phyloP scores from a whole-genome alignment of 1,139 yeast genomes.

The Protomyces arabidopsidicola region DNA sequence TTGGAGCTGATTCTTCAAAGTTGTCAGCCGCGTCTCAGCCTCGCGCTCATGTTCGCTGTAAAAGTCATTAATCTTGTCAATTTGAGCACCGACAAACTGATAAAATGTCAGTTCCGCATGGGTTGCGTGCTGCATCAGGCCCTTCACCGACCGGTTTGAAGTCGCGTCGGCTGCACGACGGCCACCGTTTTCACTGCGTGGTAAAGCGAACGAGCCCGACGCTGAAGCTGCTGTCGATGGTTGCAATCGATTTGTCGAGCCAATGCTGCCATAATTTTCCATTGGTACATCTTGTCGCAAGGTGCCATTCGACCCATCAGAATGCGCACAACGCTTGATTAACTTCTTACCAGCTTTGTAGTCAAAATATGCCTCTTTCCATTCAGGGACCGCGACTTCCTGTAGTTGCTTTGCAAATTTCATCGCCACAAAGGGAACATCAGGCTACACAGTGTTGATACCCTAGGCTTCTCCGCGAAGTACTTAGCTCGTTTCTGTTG shows the following conservation, averaged over 20 bases:
- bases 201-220: neutral
- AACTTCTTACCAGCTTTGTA: constrained; percentile 26
- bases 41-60: constrained; percentile 58
- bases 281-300: neutral
- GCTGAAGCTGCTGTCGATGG: too few relatives aligned
- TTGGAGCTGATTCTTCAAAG: constrained; percentile 64
- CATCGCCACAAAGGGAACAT: neutral
- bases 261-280: neutral
- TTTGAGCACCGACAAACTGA: constrained; percentile 59
- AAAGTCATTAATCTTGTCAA: constrained; percentile 57
- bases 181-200: neutral
- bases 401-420: constrained; percentile 25
- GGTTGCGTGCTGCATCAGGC: neutral
- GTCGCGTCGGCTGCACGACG: neutral
- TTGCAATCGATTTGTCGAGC: neutral
- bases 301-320: neutral
- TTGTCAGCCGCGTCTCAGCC: constrained; percentile 54
- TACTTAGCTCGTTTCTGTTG: too few relatives aligned
- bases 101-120: constrained; percentile 46
- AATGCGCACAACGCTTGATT: constrained; percentile 5
- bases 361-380: constrained; percentile 20
- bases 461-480: too few relatives aligned
- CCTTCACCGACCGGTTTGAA: neutral
- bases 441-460: neutral
- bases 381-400: constrained; percentile 16